Evolutionary conservation across 1,139 yeast species (phyloP).

Genomic region (Yamadazyma sp.): DNA sequence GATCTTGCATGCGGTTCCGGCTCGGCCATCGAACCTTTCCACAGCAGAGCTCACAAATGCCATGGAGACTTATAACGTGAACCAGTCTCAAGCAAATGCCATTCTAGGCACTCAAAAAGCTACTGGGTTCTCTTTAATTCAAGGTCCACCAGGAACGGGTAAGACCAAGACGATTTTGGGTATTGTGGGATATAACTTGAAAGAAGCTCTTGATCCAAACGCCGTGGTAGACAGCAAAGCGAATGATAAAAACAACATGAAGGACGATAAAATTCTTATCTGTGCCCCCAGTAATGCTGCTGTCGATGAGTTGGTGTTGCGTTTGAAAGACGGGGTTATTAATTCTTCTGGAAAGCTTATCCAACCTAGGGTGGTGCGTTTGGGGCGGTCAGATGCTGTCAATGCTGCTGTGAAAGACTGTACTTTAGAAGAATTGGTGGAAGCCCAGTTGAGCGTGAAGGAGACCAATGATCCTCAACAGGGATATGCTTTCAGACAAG

Average conservation of each 20-base stretch:
- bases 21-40: conserved; percentile 32
- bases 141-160: conserved; percentile 99
- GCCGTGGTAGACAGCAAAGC: conserved; percentile 6
- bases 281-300: conserved; percentile 99
- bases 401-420: conserved; percentile 79
- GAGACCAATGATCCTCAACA: conserved; percentile 30
- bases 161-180: conserved; percentile 96
- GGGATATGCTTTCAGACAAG: conserved; percentile 50
- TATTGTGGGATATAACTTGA: conserved; percentile 65
- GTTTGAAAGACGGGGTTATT: conserved; percentile 73
- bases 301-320: conserved; percentile 90
- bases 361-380: conserved; percentile 75
- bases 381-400: conserved; percentile 89
- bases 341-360: conserved; percentile 57
- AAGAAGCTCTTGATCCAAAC: conserved; percentile 8
- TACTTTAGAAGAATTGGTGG: conserved; percentile 86
- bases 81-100: conserved; percentile 88
- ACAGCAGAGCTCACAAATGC: conserved; percentile 39
- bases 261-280: conserved; percentile 53
- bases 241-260: conserved; percentile 10
- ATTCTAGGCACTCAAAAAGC: conserved; percentile 68
- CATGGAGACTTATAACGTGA: conserved; percentile 56
- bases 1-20: conserved; percentile 67
- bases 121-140: conserved; percentile 84
- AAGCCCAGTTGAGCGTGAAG: conserved; percentile 52